Conservation (phyloP, 2,329 filamentous ascomycete genomes). For the Calonectria pteridis region DNA sequence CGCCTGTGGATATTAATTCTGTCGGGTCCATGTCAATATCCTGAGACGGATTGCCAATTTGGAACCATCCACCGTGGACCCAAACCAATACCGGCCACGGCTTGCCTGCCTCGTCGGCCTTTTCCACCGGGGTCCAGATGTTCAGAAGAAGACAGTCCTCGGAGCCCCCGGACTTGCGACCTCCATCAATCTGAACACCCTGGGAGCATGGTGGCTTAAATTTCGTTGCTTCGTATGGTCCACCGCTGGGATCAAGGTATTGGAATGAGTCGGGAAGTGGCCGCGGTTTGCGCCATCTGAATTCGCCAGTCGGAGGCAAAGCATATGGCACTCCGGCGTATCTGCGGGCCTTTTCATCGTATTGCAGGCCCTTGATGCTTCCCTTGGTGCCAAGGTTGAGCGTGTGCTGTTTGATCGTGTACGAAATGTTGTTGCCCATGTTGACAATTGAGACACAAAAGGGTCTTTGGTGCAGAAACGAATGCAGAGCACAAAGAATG, state of each 20-base stretch:
- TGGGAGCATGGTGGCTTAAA: slow-evolving; percentile 56
- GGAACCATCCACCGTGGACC: slow-evolving; percentile 60
- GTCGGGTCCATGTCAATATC: slow-evolving; percentile 56
- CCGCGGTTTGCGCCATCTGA: slow-evolving; percentile 55
- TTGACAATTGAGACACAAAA: not conserved
- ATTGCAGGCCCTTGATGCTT: slow-evolving; percentile 47
- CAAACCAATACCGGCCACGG: slow-evolving; percentile 50
- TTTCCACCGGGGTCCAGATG: slow-evolving; percentile 57
- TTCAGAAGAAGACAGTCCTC: slow-evolving; percentile 62
- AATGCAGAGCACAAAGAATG: not conserved
- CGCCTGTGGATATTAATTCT: slow-evolving; percentile 52
- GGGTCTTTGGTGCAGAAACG: not conserved
- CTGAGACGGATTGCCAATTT: slow-evolving; percentile 58
- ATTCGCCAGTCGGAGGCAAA: slow-evolving; percentile 50
- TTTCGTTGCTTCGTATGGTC: slow-evolving; percentile 51
- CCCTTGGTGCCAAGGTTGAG: slow-evolving; percentile 37
- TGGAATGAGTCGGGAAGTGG: slow-evolving; percentile 45
- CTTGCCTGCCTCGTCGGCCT: slow-evolving; percentile 21
- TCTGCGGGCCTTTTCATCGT: slow-evolving; percentile 48
- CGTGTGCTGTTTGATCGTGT: slow-evolving; percentile 4
- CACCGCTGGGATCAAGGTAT: slow-evolving; percentile 41
- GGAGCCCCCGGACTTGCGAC: slow-evolving; percentile 37
- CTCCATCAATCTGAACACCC: slow-evolving; percentile 44
- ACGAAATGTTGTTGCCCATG: slow-evolving; percentile 31
- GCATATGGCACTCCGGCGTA: slow-evolving; percentile 55